phyloP scores from a whole-genome alignment of 2,329 filamentous ascomycete species.

The Chaetothyriales sp. region DNA sequence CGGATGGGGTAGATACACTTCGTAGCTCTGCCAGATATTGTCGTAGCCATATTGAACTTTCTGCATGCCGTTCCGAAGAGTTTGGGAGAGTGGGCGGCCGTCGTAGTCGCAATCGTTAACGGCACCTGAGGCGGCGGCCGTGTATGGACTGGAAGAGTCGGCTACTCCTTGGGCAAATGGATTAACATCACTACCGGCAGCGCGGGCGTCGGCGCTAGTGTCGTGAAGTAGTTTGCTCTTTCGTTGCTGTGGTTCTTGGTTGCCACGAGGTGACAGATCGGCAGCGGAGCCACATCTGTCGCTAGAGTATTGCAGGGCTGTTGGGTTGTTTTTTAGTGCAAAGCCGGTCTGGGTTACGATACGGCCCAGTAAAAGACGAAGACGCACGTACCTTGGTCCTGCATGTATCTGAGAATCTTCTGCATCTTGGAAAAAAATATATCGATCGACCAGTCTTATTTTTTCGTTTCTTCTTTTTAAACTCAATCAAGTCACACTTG shows the following conservation, averaged over 20 bases:
- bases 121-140: not conserved
- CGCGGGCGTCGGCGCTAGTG: too few relatives aligned
- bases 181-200: not conserved
- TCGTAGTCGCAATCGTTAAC: slow-evolving; percentile 1
- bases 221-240: too few relatives aligned
- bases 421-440: slow-evolving; percentile 7
- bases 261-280: slow-evolving; percentile 8
- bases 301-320: slow-evolving; percentile 11
- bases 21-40: slow-evolving; percentile 18
- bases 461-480: too few relatives aligned
- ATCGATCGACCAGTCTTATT: not conserved
- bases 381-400: slow-evolving; percentile 12
- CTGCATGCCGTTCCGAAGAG: slow-evolving; percentile 3
- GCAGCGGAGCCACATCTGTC: slow-evolving; percentile 9
- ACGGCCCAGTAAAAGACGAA: not conserved
- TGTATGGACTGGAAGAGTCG: not conserved
- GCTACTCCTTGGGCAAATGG: not conserved
- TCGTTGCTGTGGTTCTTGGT: slow-evolving; percentile 9
- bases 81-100: slow-evolving; percentile 3
- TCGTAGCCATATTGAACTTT: slow-evolving; percentile 14
- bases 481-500: too few relatives aligned
- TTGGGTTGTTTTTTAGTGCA: not conserved
- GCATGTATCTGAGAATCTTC: slow-evolving; percentile 13
- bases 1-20: slow-evolving; percentile 9
- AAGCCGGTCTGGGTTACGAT: not conserved